A percentile compares a stretch with the other conserved stretches of the same genome.
Conservation (phyloP, 73 alveolate genomes). For the Durusdinium trenchii region DNA sequence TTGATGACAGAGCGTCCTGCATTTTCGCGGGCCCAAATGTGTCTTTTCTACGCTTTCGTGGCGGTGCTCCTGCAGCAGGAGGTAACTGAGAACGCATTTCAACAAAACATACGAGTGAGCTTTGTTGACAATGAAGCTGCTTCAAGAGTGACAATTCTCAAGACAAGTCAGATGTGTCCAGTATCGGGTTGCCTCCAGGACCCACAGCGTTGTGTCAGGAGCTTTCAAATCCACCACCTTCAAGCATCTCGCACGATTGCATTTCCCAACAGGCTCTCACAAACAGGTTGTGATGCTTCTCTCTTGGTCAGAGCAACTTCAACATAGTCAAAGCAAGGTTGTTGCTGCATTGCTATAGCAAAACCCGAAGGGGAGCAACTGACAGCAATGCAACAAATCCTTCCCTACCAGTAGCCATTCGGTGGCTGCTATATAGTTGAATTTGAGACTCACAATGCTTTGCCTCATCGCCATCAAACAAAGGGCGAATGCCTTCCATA, state of each 20-base stretch:
- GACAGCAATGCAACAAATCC: no score
- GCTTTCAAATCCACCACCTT: conserved; percentile 59
- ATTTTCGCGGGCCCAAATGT: conserved; percentile 42
- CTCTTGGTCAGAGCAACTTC: no score
- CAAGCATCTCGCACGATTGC: neutral
- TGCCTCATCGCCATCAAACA: conserved; percentile 80
- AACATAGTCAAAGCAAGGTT: no score
- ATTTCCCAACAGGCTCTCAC: no score
- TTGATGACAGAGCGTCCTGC: neutral
- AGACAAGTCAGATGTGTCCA: neutral
- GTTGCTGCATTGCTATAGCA: no score
- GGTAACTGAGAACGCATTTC: neutral
- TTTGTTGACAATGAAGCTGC: neutral
- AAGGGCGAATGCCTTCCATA: conserved; percentile 68
- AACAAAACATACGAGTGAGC: neutral
- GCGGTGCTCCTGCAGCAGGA: conserved; percentile 37
- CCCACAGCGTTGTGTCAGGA: conserved; percentile 69
- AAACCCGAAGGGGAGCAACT: no score
- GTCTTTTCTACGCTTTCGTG: conserved; percentile 67
- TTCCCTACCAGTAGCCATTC: no score
- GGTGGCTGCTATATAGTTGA: no score
- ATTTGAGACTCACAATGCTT: neutral
- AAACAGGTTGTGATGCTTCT: no score
- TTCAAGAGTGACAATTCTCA: neutral
- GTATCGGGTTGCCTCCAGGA: conserved; percentile 25